Conservation (phyloP, 1,139 yeast genomes). For the Hanseniaspora uvarum region DNA sequence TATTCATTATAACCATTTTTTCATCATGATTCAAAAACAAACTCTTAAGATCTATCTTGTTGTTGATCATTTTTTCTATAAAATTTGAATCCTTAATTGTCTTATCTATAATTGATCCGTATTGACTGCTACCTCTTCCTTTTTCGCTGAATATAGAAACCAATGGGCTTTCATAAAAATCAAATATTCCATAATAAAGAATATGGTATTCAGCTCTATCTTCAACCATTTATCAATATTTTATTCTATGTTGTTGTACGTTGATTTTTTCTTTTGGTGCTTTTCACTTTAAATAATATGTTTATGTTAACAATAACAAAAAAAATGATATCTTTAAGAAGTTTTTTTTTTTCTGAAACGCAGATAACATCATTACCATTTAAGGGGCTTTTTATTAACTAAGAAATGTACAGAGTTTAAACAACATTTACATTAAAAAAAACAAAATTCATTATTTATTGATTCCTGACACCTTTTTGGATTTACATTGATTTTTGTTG, state of each 20-base stretch:
- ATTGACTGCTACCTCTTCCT: not conserved
- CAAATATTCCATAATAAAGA: conserved; percentile 1
- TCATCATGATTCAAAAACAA: not conserved
- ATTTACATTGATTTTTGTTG: too few species aligned
- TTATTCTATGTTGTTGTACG: not conserved
- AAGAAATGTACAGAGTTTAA: too few species aligned
- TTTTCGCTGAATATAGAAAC: conserved; percentile 3
- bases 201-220: conserved; percentile 2
- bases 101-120: conserved; percentile 14
- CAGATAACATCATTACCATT: too few species aligned
- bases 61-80: not conserved
- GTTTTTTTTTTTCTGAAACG: too few species aligned
- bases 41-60: conserved; percentile 1
- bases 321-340: too few species aligned
- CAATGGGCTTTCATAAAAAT: not conserved
- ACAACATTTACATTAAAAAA: too few species aligned
- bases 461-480: too few species aligned
- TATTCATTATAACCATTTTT: not conserved
- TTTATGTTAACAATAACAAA: too few species aligned
- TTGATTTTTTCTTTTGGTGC: not conserved
- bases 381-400: too few species aligned
- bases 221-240: not conserved
- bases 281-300: too few species aligned
- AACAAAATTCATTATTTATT: too few species aligned
- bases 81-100: not conserved